Evolutionary conservation across 2,329 filamentous ascomycete genomes (phyloP).

Genomic region (Dactylellina cionopaga): DNA sequence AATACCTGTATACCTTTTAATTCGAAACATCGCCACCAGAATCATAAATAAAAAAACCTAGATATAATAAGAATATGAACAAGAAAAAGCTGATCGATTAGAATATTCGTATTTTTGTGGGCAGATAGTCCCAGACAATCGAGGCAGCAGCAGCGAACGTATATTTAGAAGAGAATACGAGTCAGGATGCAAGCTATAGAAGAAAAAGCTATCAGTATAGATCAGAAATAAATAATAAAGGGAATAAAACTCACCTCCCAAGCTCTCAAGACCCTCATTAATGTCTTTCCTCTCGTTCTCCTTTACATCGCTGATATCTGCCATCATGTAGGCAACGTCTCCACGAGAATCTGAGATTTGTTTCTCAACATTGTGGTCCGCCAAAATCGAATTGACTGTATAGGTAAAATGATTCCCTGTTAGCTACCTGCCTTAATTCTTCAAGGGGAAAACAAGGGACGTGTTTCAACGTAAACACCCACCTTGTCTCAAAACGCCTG

Average conservation of each 20-base stretch:
- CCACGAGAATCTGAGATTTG: conserved; percentile 96
- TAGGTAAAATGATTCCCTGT: conserved; percentile 43
- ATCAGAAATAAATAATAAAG: neutral
- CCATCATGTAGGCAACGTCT: conserved; percentile 96
- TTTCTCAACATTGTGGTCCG: conserved; percentile 97
- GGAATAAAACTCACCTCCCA: conserved; percentile 73
- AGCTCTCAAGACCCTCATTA: conserved; percentile 80
- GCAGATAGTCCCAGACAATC: neutral
- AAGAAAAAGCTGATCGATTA: conserved; percentile 18
- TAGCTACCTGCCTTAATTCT: neutral
- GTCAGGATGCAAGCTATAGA: conserved; percentile 60
- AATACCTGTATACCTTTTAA: neutral
- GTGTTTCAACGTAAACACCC: too few species aligned
- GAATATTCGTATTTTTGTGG: conserved; percentile 1
- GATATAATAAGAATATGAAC: conserved; percentile 3
- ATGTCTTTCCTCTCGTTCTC: conserved; percentile 84
- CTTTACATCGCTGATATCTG: conserved; percentile 89
- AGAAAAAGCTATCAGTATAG: conserved; percentile 19
- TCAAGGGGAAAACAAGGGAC: conserved; percentile 15
- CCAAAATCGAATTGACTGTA: conserved; percentile 89
- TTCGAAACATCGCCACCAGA: neutral
- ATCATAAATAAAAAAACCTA: conserved; percentile 2
- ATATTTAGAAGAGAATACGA: conserved; percentile 60
- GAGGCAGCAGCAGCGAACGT: neutral
- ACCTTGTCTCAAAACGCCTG: conserved; percentile 89